Base-by-base conservation (phyloP, 75 land plant species). In the Pseudotsuga menziesii region DNA sequence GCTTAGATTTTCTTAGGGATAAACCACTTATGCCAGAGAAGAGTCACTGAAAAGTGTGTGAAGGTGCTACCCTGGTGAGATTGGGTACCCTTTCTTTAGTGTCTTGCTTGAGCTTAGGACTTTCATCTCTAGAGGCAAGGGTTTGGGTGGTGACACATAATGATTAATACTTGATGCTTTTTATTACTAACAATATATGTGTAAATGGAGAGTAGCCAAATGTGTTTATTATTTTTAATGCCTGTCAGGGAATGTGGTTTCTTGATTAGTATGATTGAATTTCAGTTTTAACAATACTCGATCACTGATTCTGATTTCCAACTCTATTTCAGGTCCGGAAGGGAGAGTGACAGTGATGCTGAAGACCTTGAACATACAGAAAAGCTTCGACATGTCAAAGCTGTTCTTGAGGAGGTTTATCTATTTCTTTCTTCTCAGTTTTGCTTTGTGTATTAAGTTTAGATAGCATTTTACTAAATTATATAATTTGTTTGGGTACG, bases 341-440 rank as follows among this genome's bases (percentile, higher is more conserved):
- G 90, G 56, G 99, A 89, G 78, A 97, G 98, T 80, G 99, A 97
- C 77, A 97, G 98, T 85, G 99, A 97, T 29, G 93, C 99, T 58
- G 99, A 97, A 62, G 99, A 94, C 74, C 70, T 85, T 58, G 99
- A 95, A 76, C 99, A 97, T 91, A 98, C 98, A 67, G 99, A 97
- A 79, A 97, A 95, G 72, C 94, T 97, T 77, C 95, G 99, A 13
- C 99, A 97, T 84, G 99, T 97, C 25, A 97, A 95, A 89, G 99
- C 99, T 52, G 99, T 97, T 19, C 90, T 97, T 77, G 99, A 97
- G 74, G 99, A 97, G 99, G 99, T 97, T 54, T 58, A 26, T 59
- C 8, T 64, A 14, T 55, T 48, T 20, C 7, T 41, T 44, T 12
- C 58, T 36, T 82, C 41, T 11, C 25, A 41, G 20, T 48, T 55